Conservation (phyloP, 768 basidiomycete species). For the Suillus placidus region DNA sequence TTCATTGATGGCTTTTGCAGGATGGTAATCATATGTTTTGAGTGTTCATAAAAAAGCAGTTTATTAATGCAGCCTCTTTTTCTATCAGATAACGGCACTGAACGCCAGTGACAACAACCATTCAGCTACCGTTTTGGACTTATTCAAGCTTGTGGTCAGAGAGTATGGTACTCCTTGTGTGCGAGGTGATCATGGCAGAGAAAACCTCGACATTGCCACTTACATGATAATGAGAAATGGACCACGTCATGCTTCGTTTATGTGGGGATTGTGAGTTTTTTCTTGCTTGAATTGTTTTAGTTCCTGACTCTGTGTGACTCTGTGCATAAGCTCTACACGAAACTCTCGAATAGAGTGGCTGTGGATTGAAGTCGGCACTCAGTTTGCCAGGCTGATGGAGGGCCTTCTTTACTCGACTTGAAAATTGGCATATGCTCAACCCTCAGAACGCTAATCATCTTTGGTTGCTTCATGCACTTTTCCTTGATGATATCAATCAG, state of each 20-base stretch:
- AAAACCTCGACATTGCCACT: conserved; percentile 30
- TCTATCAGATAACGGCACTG: conserved; percentile 32
- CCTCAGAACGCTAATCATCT: conserved; percentile 34
- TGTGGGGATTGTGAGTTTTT: conserved; percentile 34
- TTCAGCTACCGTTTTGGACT: conserved; percentile 24
- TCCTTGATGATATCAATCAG: conserved; percentile 21
- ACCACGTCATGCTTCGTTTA: conserved; percentile 22
- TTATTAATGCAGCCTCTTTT: conserved; percentile 11
- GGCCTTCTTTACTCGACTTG: conserved; percentile 43
- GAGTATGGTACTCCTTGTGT: conserved; percentile 25
- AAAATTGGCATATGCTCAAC: conserved; percentile 39
- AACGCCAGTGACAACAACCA: conserved; percentile 29
- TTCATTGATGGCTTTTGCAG: background rate
- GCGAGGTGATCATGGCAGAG: conserved; percentile 29
- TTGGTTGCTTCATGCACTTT: conserved; percentile 46
- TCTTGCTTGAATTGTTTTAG: background rate
- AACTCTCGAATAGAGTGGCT: conserved; percentile 49
- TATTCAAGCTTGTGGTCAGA: conserved; percentile 23
- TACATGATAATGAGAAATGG: conserved; percentile 32
- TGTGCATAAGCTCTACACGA: conserved; percentile 34
- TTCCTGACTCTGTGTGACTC: background rate
- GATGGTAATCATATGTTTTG: background rate
- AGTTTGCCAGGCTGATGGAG: conserved; percentile 43
- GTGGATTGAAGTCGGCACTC: conserved; percentile 45
- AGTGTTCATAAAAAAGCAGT: background rate